Evolutionary conservation across 257 asterid species (phyloP).

Genomic region (Cruciata laevipes): DNA sequence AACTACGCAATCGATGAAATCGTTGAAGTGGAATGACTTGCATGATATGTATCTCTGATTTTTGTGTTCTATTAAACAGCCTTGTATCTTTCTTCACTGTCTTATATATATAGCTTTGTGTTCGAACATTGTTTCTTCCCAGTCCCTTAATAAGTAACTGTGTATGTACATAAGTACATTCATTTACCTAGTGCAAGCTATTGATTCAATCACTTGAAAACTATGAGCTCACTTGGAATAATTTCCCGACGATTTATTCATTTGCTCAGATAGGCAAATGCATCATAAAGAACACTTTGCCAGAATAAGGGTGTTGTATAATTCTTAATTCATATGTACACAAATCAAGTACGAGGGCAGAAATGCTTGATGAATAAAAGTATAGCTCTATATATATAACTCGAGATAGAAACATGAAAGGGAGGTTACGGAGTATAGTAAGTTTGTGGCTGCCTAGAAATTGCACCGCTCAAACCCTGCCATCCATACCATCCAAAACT

Average conservation of each 20-base stretch:
- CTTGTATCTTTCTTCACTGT: constrained; percentile 7
- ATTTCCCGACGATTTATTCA: background rate
- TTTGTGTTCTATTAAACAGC: constrained; percentile 4
- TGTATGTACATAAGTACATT: too few relatives aligned
- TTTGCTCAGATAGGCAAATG: too few relatives aligned
- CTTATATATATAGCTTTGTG: constrained; percentile 4
- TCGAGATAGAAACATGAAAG: background rate
- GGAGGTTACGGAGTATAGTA: background rate
- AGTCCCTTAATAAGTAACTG: background rate
- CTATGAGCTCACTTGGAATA: background rate
- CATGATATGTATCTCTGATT: constrained; percentile 1
- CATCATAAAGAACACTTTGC: background rate
- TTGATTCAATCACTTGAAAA: background rate
- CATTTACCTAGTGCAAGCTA: background rate
- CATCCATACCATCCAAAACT: constrained; percentile 95
- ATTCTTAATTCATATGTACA: background rate
- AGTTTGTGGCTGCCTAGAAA: background rate
- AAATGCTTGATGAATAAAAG: background rate
- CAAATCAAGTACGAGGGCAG: constrained; percentile 1
- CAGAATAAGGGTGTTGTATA: background rate
- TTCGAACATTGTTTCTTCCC: background rate
- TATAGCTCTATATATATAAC: background rate
- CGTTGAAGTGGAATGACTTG: constrained; percentile 31
- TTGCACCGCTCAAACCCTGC: constrained; percentile 54
- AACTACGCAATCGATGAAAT: constrained; percentile 91